Percentiles rank a stretch among this genome's conserved stretches.
Conservation (phyloP, 495 filamentous ascomycete genomes). For the Hypomontagnella monticulosa region DNA sequence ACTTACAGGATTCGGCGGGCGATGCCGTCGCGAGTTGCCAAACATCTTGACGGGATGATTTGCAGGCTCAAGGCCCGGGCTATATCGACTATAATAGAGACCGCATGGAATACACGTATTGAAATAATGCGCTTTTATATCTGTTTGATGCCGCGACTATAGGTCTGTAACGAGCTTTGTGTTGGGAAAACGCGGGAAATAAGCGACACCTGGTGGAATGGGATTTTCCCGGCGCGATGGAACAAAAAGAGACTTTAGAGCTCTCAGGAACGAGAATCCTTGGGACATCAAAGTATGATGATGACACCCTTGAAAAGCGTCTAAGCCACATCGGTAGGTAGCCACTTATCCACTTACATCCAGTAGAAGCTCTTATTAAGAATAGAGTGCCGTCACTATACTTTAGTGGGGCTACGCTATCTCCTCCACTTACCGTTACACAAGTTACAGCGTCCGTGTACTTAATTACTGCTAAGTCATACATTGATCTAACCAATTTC, state of each 20-base stretch:
- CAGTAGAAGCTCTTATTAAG: constrained; percentile 3
- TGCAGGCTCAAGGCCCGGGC: constrained; percentile 40
- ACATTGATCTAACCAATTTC: neutral
- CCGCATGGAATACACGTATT: constrained; percentile 39
- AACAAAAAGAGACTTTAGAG: constrained; percentile 19
- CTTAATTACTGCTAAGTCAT: neutral
- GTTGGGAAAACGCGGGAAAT: constrained; percentile 21
- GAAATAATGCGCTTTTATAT: constrained; percentile 5
- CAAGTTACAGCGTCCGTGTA: too few relatives aligned
- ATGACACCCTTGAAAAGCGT: constrained; percentile 21
- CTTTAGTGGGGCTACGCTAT: neutral
- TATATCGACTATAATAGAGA: constrained; percentile 35
- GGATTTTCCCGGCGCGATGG: constrained; percentile 32
- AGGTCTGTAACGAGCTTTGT: constrained; percentile 13
- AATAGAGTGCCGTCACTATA: constrained; percentile 11
- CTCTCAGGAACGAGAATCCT: constrained; percentile 34
- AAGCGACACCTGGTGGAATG: constrained; percentile 15
- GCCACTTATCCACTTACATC: constrained; percentile 12
- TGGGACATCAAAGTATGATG: constrained; percentile 33
- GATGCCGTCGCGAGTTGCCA: constrained; percentile 55
- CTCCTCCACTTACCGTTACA: neutral
- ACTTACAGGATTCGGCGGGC: constrained; percentile 58
- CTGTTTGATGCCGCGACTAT: constrained; percentile 8
- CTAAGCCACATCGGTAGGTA: constrained; percentile 26
- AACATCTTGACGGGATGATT: constrained; percentile 51